Conservation (phyloP, 2,329 filamentous ascomycete species). For the Arthroderma sp. region DNA sequence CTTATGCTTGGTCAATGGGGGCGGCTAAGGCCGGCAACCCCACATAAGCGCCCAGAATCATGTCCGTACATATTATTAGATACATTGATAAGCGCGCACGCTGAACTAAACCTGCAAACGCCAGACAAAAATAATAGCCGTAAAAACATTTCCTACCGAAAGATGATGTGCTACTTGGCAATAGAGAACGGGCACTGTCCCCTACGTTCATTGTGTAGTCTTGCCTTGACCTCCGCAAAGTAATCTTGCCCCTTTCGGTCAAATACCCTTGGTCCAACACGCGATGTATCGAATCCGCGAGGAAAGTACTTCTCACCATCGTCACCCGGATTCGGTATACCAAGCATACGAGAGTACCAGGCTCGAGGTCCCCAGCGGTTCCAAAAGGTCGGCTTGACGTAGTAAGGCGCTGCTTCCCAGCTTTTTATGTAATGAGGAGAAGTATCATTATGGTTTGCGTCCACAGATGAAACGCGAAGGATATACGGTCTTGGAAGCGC, state of each 20-base stretch:
- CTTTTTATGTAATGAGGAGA: slow-evolving; percentile 38
- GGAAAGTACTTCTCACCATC: slow-evolving; percentile 35
- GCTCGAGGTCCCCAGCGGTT: slow-evolving; percentile 49
- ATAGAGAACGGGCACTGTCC: slow-evolving; percentile 37
- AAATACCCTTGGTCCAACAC: slow-evolving; percentile 49
- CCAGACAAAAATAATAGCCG: neutral
- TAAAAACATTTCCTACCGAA: neutral
- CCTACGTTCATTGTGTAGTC: slow-evolving; percentile 24
- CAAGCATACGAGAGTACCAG: slow-evolving; percentile 35
- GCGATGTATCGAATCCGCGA: slow-evolving; percentile 37
- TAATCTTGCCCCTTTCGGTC: slow-evolving; percentile 41
- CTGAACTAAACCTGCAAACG: too few relatives aligned
- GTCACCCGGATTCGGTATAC: slow-evolving; percentile 36
- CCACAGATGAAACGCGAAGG: slow-evolving; percentile 25
- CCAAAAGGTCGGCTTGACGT: slow-evolving; percentile 46
- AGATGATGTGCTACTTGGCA: slow-evolving; percentile 5
- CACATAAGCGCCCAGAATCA: too few relatives aligned
- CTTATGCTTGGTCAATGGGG: too few relatives aligned
- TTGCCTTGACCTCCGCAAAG: slow-evolving; percentile 28
- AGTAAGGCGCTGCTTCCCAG: slow-evolving; percentile 54
- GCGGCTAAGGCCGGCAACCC: too few relatives aligned
- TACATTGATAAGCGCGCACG: neutral
- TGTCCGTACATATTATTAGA: neutral
- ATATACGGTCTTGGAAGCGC: slow-evolving; percentile 43
- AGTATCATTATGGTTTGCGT: slow-evolving; percentile 39